phyloP scores from a whole-genome alignment of 495 filamentous ascomycete genomes.

The Penicillium steckii region DNA sequence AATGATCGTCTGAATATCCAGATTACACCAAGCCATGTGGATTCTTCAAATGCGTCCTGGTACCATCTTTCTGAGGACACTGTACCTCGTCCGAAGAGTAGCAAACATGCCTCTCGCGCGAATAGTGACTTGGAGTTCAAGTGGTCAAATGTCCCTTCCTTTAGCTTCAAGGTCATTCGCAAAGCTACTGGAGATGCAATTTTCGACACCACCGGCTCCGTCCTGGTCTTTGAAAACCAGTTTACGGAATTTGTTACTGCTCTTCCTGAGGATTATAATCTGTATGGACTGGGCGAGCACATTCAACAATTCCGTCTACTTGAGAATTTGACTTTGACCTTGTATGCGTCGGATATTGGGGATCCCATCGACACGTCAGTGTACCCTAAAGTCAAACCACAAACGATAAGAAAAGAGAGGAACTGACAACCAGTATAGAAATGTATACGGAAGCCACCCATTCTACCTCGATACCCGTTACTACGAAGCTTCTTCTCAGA shows the following conservation, averaged over 20 bases:
- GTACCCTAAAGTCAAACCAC: not conserved
- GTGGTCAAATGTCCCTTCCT: conserved; percentile 60
- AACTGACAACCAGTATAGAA: conserved; percentile 28
- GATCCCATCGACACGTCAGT: conserved; percentile 56
- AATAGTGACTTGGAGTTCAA: conserved; percentile 53
- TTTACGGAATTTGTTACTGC: conserved; percentile 61
- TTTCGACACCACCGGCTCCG: conserved; percentile 55
- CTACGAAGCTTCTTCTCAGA: conserved; percentile 51
- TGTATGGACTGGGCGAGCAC: conserved; percentile 62
- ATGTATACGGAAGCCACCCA: conserved; percentile 60
- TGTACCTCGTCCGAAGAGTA: conserved; percentile 56
- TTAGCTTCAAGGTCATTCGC: conserved; percentile 57
- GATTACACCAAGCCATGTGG: conserved; percentile 60
- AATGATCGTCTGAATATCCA: conserved; percentile 51
- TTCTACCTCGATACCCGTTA: conserved; percentile 67
- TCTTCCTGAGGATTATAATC: conserved; percentile 59
- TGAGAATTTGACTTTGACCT: conserved; percentile 61
- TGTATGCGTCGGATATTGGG: conserved; percentile 69
- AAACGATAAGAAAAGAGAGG: not conserved
- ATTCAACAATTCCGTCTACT: conserved; percentile 59
- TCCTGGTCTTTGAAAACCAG: conserved; percentile 62
- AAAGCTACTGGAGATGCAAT: conserved; percentile 56
- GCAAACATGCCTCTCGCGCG: conserved; percentile 31
- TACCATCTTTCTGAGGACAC: conserved; percentile 64
- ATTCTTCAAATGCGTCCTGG: conserved; percentile 62